Evolutionary conservation across 257 asterid species (phyloP).

Genomic region (Przewalskia tangutica): DNA sequence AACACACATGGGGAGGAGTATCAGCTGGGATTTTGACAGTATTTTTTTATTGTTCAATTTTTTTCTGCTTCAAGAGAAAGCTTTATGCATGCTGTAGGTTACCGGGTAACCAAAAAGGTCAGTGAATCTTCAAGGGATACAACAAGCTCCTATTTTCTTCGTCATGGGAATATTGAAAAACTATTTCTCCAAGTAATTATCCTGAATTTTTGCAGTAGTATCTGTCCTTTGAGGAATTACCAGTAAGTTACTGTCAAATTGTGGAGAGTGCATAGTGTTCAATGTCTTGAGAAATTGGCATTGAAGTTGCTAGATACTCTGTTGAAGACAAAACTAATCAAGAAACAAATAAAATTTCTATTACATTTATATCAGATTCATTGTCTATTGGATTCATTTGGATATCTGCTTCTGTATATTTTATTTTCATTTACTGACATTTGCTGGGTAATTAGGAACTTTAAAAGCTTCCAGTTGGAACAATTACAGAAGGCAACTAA

Average conservation of each 20-base stretch:
- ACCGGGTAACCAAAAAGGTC: slow-evolving; percentile 30
- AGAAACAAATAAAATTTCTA: not conserved
- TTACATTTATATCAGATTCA: not conserved
- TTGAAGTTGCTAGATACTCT: not conserved
- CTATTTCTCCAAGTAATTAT: not conserved
- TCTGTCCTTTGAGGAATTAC: not conserved
- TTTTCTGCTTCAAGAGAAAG: slow-evolving; percentile 43
- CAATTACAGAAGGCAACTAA: slow-evolving; percentile 55
- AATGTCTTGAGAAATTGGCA: not conserved
- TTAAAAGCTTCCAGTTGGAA: slow-evolving; percentile 42
- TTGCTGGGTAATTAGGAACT: slow-evolving; percentile 21
- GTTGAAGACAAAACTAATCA: not conserved
- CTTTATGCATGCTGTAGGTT: slow-evolving; percentile 22
- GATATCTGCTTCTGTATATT: not conserved
- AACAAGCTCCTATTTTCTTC: not conserved
- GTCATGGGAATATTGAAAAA: not conserved
- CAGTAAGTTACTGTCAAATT: not conserved
- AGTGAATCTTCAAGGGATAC: not conserved
- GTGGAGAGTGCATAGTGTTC: not conserved
- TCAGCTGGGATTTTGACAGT: slow-evolving; percentile 18
- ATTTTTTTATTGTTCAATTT: slow-evolving; percentile 27
- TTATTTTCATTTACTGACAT: not conserved
- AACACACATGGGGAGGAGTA: slow-evolving; percentile 27
- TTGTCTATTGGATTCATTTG: not conserved
- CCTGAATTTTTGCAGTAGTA: not conserved